Evolutionary conservation across 2,329 filamentous ascomycete species (phyloP), one percentile per base, ranked within the genome.

Genomic region (Penicillium sumatraense): DNA sequence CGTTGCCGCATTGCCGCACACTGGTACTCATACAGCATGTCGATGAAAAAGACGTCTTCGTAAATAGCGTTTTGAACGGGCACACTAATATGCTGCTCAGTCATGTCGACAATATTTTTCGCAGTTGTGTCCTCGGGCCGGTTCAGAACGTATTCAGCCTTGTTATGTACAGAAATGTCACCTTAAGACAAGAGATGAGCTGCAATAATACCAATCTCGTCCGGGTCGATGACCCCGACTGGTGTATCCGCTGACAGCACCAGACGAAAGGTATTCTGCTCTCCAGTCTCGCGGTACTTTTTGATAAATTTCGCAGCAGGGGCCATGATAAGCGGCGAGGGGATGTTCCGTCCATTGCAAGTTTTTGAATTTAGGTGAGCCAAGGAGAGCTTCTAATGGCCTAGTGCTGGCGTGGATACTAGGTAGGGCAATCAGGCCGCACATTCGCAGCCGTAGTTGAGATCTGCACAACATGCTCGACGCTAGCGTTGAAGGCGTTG

Each of bases 381-480:
- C 53, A 3, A 79, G 65, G 36, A 78, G 50, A 5, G 63, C 18
- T 58, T 79, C 76, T 16, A 79, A n/a, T 72, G 0, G 77, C 77
- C 75, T 75, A 78, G 45, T 79, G 75, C 0, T 60, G 31, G 5
- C 76, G 67, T 3, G 70, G 46, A 50, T 79, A 78, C 57, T 73
- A 78, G 0, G 67, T 69, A 0, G 16, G 33, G 40, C 11, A 68
- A 49, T 73, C 69, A 0, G 76, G 74, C 14, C 64, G 65, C 2
- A 78, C 70, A 21, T 74, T 74, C 0, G 68, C 59, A 1, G 70
- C 70, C 0, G 66, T 74, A 0, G 76, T 79, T 0, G 74, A 78
- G 54, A 79, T 74, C 1, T 75, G 71, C 4, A 79, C 75, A 8
- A 79, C 68, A 47, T 79, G 78, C 45, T 75, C 57, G 2, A 79